phyloP scores from a whole-genome alignment of 306 rosid species.

The Macrotyloma uniflorum region DNA sequence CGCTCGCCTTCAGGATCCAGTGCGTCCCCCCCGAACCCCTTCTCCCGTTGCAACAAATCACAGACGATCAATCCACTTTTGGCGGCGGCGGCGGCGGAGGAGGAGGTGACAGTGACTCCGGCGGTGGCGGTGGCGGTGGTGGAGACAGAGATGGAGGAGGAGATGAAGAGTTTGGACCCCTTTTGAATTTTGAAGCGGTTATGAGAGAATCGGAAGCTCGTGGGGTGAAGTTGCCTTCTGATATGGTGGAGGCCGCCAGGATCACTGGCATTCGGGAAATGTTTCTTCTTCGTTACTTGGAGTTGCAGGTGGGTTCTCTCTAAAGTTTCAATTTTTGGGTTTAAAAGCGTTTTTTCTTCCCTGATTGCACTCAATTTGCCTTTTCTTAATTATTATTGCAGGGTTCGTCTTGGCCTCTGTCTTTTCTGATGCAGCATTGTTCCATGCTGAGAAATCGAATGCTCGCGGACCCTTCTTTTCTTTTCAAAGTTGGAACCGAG shows the following conservation, averaged over 20 bases:
- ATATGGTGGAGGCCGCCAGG: conserved; percentile 80
- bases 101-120: conserved; percentile 8
- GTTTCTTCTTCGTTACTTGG: conserved; percentile 77
- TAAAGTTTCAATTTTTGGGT: conserved; percentile 11
- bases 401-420: conserved; percentile 72
- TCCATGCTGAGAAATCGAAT: conserved; percentile 83
- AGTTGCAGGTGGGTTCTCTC: conserved; percentile 58
- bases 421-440: conserved; percentile 73
- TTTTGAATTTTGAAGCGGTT: conserved; percentile 71
- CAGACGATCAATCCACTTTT: conserved; percentile 20
- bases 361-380: not conserved
- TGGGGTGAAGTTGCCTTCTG: conserved; percentile 70
- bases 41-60: conserved; percentile 28
- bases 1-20: conserved; percentile 30
- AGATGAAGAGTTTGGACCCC: conserved; percentile 70
- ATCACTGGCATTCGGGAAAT: conserved; percentile 64
- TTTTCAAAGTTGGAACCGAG: conserved; percentile 92
- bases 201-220: conserved; percentile 69
- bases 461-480: conserved; percentile 93
- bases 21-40: conserved; percentile 48
- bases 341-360: not conserved
- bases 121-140: conserved; percentile 29
- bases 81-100: conserved; percentile 41
- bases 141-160: conserved; percentile 42
- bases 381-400: conserved; percentile 33